A percentile compares a stretch with the other conserved stretches of the same genome.
These are phyloP conservation scores for Edaphochlamys debaryana DNA, from an alignment of 139 green algal genomes.

Conservation along the genomic window DNA sequence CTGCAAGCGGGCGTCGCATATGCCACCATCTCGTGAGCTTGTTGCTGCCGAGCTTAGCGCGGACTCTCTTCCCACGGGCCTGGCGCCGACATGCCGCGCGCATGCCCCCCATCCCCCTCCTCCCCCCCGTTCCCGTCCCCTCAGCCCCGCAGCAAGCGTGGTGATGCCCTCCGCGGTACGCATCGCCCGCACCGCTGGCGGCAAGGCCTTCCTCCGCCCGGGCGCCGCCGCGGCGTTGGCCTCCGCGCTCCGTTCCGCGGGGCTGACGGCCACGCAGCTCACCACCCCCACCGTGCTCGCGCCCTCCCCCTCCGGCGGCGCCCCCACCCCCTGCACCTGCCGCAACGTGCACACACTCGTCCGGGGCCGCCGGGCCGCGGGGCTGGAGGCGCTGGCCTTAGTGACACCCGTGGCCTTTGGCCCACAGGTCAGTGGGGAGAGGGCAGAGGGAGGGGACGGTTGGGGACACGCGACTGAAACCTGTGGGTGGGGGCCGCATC, in stretches of 20 bases:
- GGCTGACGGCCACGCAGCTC: slow-evolving; percentile 1
- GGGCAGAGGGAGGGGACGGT: no score
- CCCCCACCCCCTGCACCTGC: slow-evolving; percentile 39
- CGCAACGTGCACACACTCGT: slow-evolving; percentile 59
- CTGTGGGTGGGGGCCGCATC: no score
- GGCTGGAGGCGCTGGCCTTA: slow-evolving; percentile 72
- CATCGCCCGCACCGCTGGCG: slow-evolving; percentile 18
- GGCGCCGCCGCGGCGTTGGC: slow-evolving; percentile 11
- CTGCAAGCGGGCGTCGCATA: slow-evolving; percentile 60
- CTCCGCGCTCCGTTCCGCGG: neutral
- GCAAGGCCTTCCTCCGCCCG: slow-evolving; percentile 3
- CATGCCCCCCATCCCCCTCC: neutral
- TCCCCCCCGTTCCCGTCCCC: neutral
- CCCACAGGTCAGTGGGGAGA: no score
- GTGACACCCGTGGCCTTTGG: slow-evolving; percentile 66
- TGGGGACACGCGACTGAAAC: no score
- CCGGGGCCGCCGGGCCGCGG: slow-evolving; percentile 59
- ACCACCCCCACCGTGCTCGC: slow-evolving; percentile 4
- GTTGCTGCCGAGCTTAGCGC: no score
- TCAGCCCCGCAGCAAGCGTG: neutral
- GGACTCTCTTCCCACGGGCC: no score
- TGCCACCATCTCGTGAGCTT: slow-evolving; percentile 53
- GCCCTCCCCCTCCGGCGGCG: neutral
- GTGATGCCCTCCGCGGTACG: neutral
- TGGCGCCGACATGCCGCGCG: no score